These are phyloP conservation scores for Pythium sp. DNA, from an alignment of 352 stramenopile genomes.

Conservation along the genomic window DNA sequence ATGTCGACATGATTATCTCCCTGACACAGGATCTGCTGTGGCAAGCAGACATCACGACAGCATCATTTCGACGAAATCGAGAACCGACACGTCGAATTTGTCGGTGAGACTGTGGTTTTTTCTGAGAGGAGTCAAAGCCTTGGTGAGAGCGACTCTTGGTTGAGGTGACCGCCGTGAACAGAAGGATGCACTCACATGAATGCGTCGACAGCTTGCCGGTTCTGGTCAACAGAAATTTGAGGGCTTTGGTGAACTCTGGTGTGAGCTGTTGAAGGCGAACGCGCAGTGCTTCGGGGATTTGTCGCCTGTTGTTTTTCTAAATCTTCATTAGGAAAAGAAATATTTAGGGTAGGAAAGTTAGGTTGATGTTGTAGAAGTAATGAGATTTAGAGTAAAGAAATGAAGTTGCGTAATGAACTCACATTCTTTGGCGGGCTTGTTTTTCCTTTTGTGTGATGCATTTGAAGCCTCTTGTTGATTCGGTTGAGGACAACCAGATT, in stretches of 20 bases:
- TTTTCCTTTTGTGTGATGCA: conserved; percentile 5
- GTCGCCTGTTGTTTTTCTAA: conserved; percentile 8
- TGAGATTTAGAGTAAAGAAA: conserved; percentile 14
- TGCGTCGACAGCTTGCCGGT: conserved; percentile 14
- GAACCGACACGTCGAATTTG: conserved; percentile 42
- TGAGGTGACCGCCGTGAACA: not conserved
- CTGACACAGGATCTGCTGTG: not conserved
- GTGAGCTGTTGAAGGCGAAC: not conserved
- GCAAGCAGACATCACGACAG: conserved; percentile 30
- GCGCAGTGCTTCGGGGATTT: not conserved
- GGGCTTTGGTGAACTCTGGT: not conserved
- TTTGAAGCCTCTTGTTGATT: not conserved
- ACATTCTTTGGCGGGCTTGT: not conserved
- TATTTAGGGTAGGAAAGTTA: conserved; percentile 21
- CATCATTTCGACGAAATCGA: conserved; percentile 69
- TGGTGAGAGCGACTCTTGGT: not conserved
- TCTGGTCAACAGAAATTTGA: conserved; percentile 5
- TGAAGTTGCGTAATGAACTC: conserved; percentile 12
- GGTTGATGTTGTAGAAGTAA: conserved; percentile 22
- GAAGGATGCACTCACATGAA: conserved; percentile 31
- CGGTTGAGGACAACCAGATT: not conserved
- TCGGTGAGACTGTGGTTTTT: conserved; percentile 46
- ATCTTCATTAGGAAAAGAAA: conserved; percentile 15
- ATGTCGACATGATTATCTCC: not conserved
- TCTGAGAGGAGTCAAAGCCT: conserved; percentile 18